Evolutionary conservation across 768 basidiomycete species (phyloP).

Genomic region (Trametes cinnabarina): DNA sequence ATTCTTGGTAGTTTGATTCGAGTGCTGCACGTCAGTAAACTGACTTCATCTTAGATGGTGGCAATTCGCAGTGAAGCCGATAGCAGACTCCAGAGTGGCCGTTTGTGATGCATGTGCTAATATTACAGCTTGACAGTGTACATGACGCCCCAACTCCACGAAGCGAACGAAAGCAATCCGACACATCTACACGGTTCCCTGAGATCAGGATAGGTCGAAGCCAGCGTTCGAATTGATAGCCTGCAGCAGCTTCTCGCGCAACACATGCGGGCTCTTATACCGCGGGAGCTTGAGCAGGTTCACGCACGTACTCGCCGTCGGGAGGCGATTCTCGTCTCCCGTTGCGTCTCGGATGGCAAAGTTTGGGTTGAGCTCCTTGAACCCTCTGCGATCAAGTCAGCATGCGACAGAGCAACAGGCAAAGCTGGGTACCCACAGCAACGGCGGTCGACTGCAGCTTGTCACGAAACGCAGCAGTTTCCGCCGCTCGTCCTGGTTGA

Average conservation of each 20-base stretch:
- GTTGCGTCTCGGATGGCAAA: conserved; percentile 88
- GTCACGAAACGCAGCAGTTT: conserved; percentile 88
- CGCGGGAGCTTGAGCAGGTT: conserved; percentile 88
- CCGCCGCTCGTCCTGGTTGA: conserved; percentile 77
- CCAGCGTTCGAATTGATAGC: conserved; percentile 88
- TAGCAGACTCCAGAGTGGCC: too few species aligned
- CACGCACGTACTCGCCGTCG: conserved; percentile 84
- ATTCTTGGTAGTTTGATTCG: too few species aligned
- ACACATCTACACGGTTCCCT: background rate
- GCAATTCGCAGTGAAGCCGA: too few species aligned
- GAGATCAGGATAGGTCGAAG: conserved; percentile 89
- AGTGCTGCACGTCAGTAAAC: too few species aligned
- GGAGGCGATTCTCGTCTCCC: conserved; percentile 64
- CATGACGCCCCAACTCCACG: background rate
- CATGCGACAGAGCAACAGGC: background rate
- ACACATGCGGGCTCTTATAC: conserved; percentile 58
- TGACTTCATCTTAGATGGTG: too few species aligned
- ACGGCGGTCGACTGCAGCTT: conserved; percentile 84
- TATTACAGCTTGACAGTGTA: too few species aligned
- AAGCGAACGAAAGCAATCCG: background rate
- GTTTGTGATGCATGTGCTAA: too few species aligned
- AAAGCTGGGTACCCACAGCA: conserved; percentile 53
- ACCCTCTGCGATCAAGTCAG: conserved; percentile 51
- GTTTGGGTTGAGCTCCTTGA: conserved; percentile 82
- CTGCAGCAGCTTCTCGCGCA: conserved; percentile 77